phyloP scores from a whole-genome alignment of 2,329 filamentous ascomycete genomes.

The Sporothrix globosa region DNA sequence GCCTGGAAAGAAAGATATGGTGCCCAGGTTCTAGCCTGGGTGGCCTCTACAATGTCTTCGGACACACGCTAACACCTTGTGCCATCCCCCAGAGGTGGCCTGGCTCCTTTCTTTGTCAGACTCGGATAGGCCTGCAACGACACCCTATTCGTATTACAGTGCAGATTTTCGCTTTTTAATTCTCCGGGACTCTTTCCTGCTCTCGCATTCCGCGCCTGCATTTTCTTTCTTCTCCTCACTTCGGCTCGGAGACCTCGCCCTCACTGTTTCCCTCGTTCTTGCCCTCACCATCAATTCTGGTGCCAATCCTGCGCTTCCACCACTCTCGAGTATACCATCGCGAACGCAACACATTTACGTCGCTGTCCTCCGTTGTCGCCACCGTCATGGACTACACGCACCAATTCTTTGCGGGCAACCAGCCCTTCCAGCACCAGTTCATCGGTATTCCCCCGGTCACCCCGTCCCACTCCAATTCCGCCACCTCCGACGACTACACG shows the following conservation, averaged over 20 bases:
- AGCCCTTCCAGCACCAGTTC: slow-evolving; percentile 59
- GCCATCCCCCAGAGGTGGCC: too few species aligned
- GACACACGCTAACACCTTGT: background rate
- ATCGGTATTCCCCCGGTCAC: slow-evolving; percentile 58
- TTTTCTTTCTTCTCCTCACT: slow-evolving; percentile 18
- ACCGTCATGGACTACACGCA: slow-evolving; percentile 56
- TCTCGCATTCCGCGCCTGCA: background rate
- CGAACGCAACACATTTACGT: background rate
- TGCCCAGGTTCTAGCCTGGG: background rate
- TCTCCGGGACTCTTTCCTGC: background rate
- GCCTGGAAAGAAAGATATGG: slow-evolving; percentile 1
- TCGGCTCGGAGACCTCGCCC: background rate
- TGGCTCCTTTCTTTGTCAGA: too few species aligned
- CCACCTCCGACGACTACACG: slow-evolving; percentile 58
- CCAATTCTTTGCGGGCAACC: slow-evolving; percentile 53
- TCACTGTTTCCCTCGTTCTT: background rate
- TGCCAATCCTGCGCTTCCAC: background rate
- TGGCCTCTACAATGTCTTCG: background rate
- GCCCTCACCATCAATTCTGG: background rate
- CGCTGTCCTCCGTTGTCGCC: background rate
- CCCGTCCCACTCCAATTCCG: slow-evolving; percentile 59
- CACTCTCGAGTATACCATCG: background rate
- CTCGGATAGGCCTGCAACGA: slow-evolving; percentile 5
- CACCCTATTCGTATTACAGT: slow-evolving; percentile 15
- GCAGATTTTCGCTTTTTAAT: slow-evolving; percentile 2